phyloP scores from a whole-genome alignment of 2,329 filamentous ascomycete species.

The Clathrospora elynae region DNA sequence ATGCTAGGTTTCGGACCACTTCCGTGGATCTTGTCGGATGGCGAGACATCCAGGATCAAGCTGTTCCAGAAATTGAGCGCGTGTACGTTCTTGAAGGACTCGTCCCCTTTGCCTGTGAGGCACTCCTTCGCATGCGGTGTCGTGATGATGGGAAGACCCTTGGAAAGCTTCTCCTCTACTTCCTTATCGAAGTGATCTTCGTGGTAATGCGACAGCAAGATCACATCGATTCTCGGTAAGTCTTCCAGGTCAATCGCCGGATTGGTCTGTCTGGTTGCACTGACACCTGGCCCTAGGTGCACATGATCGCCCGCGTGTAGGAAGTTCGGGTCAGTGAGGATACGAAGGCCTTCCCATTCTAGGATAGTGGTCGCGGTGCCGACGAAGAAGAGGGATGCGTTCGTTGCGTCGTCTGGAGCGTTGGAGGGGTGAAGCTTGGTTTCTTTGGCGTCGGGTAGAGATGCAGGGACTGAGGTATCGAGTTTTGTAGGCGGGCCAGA shows the following conservation, averaged over 20 bases:
- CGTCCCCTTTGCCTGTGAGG: conserved; percentile 54
- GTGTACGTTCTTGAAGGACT: conserved; percentile 61
- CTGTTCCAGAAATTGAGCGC: conserved; percentile 63
- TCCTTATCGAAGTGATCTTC: conserved; percentile 62
- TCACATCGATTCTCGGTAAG: conserved; percentile 63
- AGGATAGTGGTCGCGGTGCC: conserved; percentile 63
- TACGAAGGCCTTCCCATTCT: conserved; percentile 59
- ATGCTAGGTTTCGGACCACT: conserved; percentile 50
- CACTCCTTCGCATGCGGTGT: conserved; percentile 65
- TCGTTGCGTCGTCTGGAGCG: conserved; percentile 44
- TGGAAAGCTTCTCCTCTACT: conserved; percentile 57
- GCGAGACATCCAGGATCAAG: conserved; percentile 53
- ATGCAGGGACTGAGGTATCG: conserved; percentile 37
- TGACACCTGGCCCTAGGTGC: conserved; percentile 68
- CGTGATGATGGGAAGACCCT: conserved; percentile 65
- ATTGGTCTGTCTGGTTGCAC: conserved; percentile 60
- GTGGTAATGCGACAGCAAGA: conserved; percentile 69
- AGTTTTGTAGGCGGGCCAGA: conserved; percentile 50
- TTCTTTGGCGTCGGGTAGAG: conserved; percentile 52
- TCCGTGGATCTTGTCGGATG: conserved; percentile 7
- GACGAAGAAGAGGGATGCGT: conserved; percentile 59
- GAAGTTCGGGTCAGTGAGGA: conserved; percentile 62
- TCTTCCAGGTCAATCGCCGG: conserved; percentile 65
- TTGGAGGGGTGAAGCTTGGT: conserved; percentile 52
- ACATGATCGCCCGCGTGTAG: conserved; percentile 69